Evolutionary conservation across 352 stramenopile genomes (phyloP).

Genomic region (Phytophthora ramorum): DNA sequence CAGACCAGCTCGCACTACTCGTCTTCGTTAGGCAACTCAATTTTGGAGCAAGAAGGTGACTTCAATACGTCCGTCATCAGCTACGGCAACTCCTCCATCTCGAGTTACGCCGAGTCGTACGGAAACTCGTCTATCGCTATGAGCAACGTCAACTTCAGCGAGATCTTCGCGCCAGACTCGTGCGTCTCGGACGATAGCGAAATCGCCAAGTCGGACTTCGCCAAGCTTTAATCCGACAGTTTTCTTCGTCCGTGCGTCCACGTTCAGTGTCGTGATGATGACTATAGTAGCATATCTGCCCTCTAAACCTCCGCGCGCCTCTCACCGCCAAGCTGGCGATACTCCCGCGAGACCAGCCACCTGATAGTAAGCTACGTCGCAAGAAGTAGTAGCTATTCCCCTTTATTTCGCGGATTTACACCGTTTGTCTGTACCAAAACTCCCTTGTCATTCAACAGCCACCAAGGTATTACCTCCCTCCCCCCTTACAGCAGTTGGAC

Average conservation of each 20-base stretch:
- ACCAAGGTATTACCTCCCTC: constrained; percentile 1
- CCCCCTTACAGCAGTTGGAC: background rate
- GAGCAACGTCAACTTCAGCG: constrained; percentile 78
- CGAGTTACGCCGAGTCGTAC: constrained; percentile 49
- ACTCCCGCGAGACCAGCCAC: constrained; percentile 33
- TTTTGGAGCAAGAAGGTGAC: constrained; percentile 25
- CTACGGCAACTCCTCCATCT: constrained; percentile 39
- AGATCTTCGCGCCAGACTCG: constrained; percentile 54
- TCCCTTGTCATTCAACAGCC: constrained; percentile 19
- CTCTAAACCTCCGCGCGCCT: constrained; percentile 6
- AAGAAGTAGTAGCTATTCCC: constrained; percentile 7
- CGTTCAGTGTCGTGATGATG: constrained; percentile 25
- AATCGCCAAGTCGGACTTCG: constrained; percentile 58
- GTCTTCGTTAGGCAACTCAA: constrained; percentile 33
- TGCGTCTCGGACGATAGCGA: constrained; percentile 45
- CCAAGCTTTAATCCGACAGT: constrained; percentile 49
- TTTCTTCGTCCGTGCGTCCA: constrained; percentile 25
- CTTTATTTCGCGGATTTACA: constrained; percentile 33
- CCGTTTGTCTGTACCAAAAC: background rate
- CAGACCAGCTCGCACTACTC: constrained; percentile 41
- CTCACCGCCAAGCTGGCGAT: constrained; percentile 12
- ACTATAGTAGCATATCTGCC: constrained; percentile 14
- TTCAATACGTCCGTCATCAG: constrained; percentile 36
- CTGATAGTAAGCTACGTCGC: constrained; percentile 3
- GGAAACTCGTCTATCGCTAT: constrained; percentile 59